Base-by-base conservation (phyloP, 176 grass and related monocot genomes). In the Carex cristatella region DNA sequence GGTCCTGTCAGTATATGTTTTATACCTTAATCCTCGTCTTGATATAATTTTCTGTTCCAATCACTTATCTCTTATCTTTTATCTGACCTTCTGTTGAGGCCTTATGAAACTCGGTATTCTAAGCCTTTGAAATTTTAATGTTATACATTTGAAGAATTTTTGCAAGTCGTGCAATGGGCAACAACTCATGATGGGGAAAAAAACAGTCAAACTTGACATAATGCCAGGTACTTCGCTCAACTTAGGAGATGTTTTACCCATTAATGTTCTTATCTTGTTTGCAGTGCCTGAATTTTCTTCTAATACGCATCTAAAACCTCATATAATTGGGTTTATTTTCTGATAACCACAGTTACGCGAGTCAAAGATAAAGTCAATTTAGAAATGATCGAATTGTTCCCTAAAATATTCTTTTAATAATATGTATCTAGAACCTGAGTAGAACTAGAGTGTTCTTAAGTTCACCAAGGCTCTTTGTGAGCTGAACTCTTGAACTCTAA, bases 121-220 rank as follows among this genome's bases (percentile, higher is more conserved):
- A 15, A 33, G 2, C 27, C 35, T 46, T 4, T 51, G 6, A 48
- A 81, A 66, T 83, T 70, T 83, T 85, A 74, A 61, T 70, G 31
- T 86, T 76, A 62, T 87, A 33, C 32, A 35, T 86, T 79, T 88
- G 68, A 76, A 97, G 94, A 89, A 35, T 84, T 94, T 97, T 81
- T 97, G 94, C 90, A 97, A 97, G 88, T 94, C 94, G 44, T 97
- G 94, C 90, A 97, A 92, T 62, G 94, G 94, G 33, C 79, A 92
- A 74, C 88, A 92, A 77, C 59, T 94, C 64, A 77, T 91, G 61
- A 90, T 86, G 84, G 92, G 92, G 31, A 92, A 84, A 89, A 94
- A 80, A 76, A 83, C 94, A 86, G 49, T 91, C 62, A 97, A 97
- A 85, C 87, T 97, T 53, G 92, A 97, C 82, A 92, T 97, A 73